Base-by-base conservation (phyloP, 176 grass and related monocot species). In the Paspalum notatum region DNA sequence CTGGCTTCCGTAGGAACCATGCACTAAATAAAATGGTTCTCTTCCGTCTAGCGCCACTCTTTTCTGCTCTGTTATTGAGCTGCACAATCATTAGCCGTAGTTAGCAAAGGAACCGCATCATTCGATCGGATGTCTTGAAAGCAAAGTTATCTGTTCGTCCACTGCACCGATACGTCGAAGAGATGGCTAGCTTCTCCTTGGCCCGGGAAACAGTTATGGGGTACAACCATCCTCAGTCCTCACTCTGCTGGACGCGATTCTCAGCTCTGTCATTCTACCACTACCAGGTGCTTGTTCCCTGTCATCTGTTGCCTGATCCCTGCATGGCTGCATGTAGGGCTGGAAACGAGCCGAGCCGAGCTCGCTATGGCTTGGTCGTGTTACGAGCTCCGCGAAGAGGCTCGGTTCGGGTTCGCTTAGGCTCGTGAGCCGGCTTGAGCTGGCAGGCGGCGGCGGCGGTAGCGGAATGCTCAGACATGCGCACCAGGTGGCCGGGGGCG, bases 51-150 rank as follows among this genome's bases (percentile, higher is more conserved):
- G 0, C n/a, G 18, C 1, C 12, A 4, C 37, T 18, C 20, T 68
- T 77, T 73, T 75, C 26, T 68, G 77, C 77, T 42, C 37, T 26
- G 48, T 3, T 66, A 84, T 65, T 80, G 76, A 61, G 22, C 52
- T 67, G 55, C 86, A 80, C 37, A 53, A 88, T 88, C 51, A 88
- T 84, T 61, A 80, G 74, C 75, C 62, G 7, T 16, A 51, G 53
- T 79, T 62, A 84, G 37, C 12, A 59, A 82, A 88, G 74, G 70
- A 9, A 68, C 8, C 22, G 68, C 45, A 20, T 50, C 46, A 50
- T 54, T 68, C 11, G 32, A 32, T 32, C 32, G 9, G 38, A 39
- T 69, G 79, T 46, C 82, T 62, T 75, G 7, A 39, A 89, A 75
- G 62, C 22, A 84, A 84, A 84, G 81, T 0, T 9, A 66, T 45